These are phyloP conservation scores for Cephaloascus fragrans DNA, from an alignment of 805 yeast genomes.

Conservation along the genomic window DNA sequence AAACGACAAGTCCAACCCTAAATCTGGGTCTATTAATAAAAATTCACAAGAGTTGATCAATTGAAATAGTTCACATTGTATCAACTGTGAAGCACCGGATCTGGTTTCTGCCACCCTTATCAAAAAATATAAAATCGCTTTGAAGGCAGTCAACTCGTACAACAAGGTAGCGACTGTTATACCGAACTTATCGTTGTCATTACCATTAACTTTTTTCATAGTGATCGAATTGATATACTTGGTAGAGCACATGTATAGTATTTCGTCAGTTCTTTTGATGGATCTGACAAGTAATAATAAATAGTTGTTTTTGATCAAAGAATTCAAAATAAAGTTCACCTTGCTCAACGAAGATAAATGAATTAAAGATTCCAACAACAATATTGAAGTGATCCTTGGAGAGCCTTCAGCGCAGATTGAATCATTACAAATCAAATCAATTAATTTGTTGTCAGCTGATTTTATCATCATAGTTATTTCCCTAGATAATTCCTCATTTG, in stretches of 20 bases:
- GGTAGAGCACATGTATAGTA: constrained; percentile 28
- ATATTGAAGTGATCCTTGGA: constrained; percentile 62
- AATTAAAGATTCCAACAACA: constrained; percentile 62
- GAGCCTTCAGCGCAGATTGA: constrained; percentile 73
- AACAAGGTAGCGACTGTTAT: constrained; percentile 44
- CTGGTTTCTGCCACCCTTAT: constrained; percentile 69
- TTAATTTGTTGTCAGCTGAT: constrained; percentile 47
- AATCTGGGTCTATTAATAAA: constrained; percentile 64
- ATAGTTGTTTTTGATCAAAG: constrained; percentile 56
- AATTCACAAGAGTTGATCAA: constrained; percentile 47
- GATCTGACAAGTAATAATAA: constrained; percentile 57
- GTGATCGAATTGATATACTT: constrained; percentile 1
- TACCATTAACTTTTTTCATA: constrained; percentile 12
- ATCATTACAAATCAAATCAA: constrained; percentile 65
- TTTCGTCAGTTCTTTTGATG: constrained; percentile 59
- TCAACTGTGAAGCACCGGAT: constrained; percentile 64
- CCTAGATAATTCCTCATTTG: constrained; percentile 27
- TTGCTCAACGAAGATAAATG: constrained; percentile 42
- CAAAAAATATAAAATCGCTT: constrained; percentile 58
- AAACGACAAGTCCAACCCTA: constrained; percentile 51
- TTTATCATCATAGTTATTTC: constrained; percentile 46
- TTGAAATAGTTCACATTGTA: constrained; percentile 66
- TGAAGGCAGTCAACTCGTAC: constrained; percentile 71
- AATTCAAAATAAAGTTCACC: constrained; percentile 47
- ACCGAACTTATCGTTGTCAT: constrained; percentile 7